Conservation (phyloP, 495 filamentous ascomycete species). For the Pseudoneurospora amorphoporcata region DNA sequence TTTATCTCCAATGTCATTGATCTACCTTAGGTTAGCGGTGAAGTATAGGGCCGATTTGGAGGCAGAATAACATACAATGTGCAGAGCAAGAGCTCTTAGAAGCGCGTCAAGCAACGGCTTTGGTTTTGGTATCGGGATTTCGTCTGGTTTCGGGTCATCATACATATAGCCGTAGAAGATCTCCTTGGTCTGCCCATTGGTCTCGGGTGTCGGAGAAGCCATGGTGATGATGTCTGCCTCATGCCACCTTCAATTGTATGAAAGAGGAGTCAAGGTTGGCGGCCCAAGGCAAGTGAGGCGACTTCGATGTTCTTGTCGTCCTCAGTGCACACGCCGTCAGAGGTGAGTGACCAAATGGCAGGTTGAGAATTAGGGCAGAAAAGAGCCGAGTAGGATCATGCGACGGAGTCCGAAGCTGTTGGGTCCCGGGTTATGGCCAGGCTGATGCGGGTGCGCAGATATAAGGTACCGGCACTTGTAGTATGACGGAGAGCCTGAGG, state of each 20-base stretch:
- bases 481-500: neutral
- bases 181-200: conserved; percentile 14
- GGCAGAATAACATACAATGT: conserved; percentile 56
- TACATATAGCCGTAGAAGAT: conserved; percentile 78
- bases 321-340: neutral
- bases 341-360: neutral
- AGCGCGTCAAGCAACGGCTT: conserved; percentile 67
- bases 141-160: conserved; percentile 32
- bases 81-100: conserved; percentile 63
- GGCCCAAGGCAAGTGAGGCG: neutral
- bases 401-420: neutral
- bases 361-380: neutral
- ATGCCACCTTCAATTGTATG: neutral
- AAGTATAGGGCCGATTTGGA: neutral
- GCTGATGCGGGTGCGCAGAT: neutral
- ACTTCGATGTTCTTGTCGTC: neutral
- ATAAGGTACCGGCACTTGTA: neutral
- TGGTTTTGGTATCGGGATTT: conserved; percentile 53
- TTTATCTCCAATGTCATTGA: conserved; percentile 53
- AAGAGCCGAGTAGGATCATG: neutral
- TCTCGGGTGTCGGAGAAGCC: conserved; percentile 11
- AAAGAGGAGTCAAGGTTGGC: neutral
- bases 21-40: conserved; percentile 24
- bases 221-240: conserved; percentile 5
- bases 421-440: neutral